Evolutionary conservation across 305 asterid genomes (phyloP), one percentile per base, ranked within the genome.

Genomic region (Fraxinus sp.): DNA sequence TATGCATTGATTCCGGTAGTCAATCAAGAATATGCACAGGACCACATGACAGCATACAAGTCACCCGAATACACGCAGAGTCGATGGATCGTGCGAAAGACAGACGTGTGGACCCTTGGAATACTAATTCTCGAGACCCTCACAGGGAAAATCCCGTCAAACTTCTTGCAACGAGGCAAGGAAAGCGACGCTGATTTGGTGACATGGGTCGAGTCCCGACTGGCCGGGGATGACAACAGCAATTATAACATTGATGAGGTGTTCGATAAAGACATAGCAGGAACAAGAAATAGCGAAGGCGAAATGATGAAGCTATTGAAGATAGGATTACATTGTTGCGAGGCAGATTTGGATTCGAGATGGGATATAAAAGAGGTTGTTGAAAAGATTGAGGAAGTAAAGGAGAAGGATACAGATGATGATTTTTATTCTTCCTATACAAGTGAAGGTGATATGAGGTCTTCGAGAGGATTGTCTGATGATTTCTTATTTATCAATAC

Each of bases 31-130:
- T 90, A 92, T 68, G 99, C 97, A 0, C 92, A 88, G 37, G 85
- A 87, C 1, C 89, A 90, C 83, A 85, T 96, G 93, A 78, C 89
- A 75, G 90, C 94, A 75, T 93, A 92, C 91, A 95, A 92, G 68
- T 91, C 98, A 2, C 99, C 99, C 0, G 99, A 96, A 84, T 90
- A 41, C 88, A 87, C 81, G 78, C 86, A 79, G 80, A 55, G 66
- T 28, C 81, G 87, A 2, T 90, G 91, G 13, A 90, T 93, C 86
- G 86, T 92, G 7, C 90, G 89, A 85, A 95, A 93, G 79, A 90
- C 97, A 26, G 99, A 96, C 87, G 89, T 96, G 13, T 96, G 99
- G 99, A 83, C 95, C 83, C 92, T 96, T 18, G 99, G 99, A 22
- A 84, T 95, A 30, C 82, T 96, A 20, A 90, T 96, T 4, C 89